These are phyloP conservation scores for Spongospora subterranea DNA, from an alignment of 208 protist species.

Conservation along the genomic window DNA sequence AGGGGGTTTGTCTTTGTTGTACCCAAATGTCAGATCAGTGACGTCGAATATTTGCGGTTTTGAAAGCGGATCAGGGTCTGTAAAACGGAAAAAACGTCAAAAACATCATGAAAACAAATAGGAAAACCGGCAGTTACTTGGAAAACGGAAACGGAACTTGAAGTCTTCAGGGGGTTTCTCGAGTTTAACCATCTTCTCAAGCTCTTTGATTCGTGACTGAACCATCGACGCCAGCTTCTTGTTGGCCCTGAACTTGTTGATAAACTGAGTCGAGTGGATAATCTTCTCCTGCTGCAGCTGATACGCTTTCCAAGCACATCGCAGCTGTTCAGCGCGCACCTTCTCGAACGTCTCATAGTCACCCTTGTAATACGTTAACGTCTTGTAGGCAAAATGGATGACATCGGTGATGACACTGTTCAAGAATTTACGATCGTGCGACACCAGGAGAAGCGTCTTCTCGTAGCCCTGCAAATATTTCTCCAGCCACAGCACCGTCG, in stretches of 20 bases:
- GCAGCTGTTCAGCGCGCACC: slow-evolving; percentile 49
- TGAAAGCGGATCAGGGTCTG: neutral
- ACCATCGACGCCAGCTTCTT: slow-evolving; percentile 71
- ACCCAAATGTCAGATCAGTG: slow-evolving; percentile 42
- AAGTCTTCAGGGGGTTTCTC: slow-evolving; percentile 25
- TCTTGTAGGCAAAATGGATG: slow-evolving; percentile 67
- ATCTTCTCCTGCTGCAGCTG: slow-evolving; percentile 56
- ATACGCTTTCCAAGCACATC: slow-evolving; percentile 54
- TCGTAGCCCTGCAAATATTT: slow-evolving; percentile 45
- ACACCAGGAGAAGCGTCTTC: slow-evolving; percentile 54
- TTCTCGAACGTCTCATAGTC: slow-evolving; percentile 66
- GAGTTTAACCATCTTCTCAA: slow-evolving; percentile 71
- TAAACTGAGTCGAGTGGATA: slow-evolving; percentile 62
- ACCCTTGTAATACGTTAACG: slow-evolving; percentile 66
- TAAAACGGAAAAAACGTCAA: neutral
- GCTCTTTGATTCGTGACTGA: slow-evolving; percentile 74
- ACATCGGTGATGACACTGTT: slow-evolving; percentile 69
- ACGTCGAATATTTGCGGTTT: slow-evolving; percentile 50
- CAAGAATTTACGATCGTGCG: slow-evolving; percentile 67
- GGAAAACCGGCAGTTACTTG: neutral
- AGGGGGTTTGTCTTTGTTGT: slow-evolving; percentile 14
- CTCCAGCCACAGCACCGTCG: slow-evolving; percentile 44
- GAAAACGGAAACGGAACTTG: slow-evolving; percentile 52
- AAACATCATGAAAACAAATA: neutral
- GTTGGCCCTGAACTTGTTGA: slow-evolving; percentile 72